phyloP scores from a whole-genome alignment of 75 land plant genomes.

The Adiantum capillusveneris region DNA sequence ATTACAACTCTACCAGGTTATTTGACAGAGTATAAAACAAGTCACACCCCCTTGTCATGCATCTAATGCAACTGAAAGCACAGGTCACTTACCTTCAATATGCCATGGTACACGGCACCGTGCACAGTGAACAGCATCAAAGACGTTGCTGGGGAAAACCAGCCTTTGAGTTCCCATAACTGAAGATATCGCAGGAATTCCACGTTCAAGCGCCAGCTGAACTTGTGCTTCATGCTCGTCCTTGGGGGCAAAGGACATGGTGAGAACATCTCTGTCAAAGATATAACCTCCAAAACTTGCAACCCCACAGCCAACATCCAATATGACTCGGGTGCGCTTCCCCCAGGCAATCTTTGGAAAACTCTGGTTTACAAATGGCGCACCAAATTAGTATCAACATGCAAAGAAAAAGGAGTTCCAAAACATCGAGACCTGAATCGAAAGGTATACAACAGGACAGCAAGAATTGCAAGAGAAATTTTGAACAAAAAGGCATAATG shows the following conservation, averaged over 20 bases:
- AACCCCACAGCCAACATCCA: constrained; percentile 80
- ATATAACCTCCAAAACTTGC: constrained; percentile 76
- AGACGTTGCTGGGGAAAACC: constrained; percentile 55
- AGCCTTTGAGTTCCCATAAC: constrained; percentile 68
- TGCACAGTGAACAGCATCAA: constrained; percentile 69
- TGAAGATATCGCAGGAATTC: constrained; percentile 61
- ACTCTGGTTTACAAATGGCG: constrained; percentile 21
- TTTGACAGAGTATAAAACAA: no score
- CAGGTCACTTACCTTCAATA: constrained; percentile 52
- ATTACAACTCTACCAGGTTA: no score
- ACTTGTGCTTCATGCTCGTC: constrained; percentile 85
- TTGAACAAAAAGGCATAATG: no score
- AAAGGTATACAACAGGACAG: no score
- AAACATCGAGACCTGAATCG: no score
- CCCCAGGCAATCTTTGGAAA: constrained; percentile 57
- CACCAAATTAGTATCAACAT: neutral
- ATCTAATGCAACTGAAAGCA: no score
- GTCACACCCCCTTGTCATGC: no score
- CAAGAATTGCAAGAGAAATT: no score
- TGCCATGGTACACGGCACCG: constrained; percentile 79
- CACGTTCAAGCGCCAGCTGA: constrained; percentile 68
- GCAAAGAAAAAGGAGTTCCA: no score
- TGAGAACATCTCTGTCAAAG: constrained; percentile 49
- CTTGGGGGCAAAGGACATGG: constrained; percentile 74
- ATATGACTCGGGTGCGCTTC: constrained; percentile 50